Conservation (phyloP, 306 rosid species). For the Benincasa hispida region DNA sequence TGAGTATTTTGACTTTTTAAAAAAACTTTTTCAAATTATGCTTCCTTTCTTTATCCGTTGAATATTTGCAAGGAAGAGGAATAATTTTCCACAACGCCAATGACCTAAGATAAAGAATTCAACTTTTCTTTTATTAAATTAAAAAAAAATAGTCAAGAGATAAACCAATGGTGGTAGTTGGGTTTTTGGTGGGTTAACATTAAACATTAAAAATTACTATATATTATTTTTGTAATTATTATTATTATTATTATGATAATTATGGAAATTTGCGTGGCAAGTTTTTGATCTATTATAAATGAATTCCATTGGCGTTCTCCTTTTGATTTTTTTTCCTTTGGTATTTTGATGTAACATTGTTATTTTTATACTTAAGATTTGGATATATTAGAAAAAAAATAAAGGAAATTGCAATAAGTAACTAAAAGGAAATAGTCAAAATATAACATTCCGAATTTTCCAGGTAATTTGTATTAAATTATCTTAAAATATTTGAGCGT, state of each 20-base stretch:
- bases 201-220: background rate
- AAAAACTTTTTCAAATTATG: background rate
- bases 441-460: no score
- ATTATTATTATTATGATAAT: background rate
- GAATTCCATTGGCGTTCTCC: background rate
- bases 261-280: background rate
- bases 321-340: background rate
- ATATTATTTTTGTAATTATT: background rate
- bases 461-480: no score
- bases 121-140: background rate
- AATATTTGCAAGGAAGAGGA: background rate
- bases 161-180: conserved; percentile 1
- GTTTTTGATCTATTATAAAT: background rate
- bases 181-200: background rate
- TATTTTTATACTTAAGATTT: background rate
- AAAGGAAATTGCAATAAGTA: no score
- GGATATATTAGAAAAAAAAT: no score
- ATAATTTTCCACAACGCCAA: background rate
- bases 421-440: no score
- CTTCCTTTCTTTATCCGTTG: background rate
- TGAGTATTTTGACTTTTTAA: background rate
- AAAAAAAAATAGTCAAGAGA: background rate
- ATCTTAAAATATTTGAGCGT: no score
- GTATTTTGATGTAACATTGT: background rate
- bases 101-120: background rate